phyloP scores from a whole-genome alignment of 768 basidiomycete species.

The Boletus eberwhitei region DNA sequence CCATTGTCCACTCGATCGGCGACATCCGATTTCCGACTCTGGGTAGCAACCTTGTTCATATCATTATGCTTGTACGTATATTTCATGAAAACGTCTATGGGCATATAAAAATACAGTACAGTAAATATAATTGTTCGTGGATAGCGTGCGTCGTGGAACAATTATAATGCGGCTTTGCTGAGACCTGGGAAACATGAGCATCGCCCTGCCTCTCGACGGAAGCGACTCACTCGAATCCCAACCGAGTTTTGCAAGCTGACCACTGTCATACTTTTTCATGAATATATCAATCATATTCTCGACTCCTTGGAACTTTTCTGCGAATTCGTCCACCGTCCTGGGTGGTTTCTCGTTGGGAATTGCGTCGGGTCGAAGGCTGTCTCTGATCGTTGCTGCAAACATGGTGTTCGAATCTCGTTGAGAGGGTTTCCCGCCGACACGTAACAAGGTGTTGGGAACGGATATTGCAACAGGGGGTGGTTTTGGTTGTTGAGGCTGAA shows the following conservation, averaged over 20 bases:
- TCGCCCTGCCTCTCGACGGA: neutral
- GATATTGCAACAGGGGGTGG: neutral
- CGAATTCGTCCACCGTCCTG: conserved; percentile 22
- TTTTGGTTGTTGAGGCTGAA: neutral
- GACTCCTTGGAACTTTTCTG: conserved; percentile 12
- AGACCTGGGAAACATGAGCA: conserved; percentile 10
- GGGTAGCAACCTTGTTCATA: conserved; percentile 12
- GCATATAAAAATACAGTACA: conserved; percentile 14
- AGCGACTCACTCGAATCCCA: conserved; percentile 26
- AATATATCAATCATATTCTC: conserved; percentile 22
- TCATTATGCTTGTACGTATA: conserved; percentile 16
- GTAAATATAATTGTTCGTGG: neutral
- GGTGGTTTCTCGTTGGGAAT: conserved; percentile 8
- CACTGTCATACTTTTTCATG: conserved; percentile 17
- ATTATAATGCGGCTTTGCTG: conserved; percentile 1
- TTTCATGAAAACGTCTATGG: neutral
- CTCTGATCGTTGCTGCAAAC: conserved; percentile 13
- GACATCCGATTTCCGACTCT: conserved; percentile 15
- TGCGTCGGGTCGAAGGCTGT: conserved; percentile 1
- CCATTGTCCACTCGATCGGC: conserved; percentile 24
- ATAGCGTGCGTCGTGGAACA: neutral
- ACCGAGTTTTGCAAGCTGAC: conserved; percentile 22
- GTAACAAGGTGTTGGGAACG: neutral
- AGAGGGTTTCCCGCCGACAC: neutral
- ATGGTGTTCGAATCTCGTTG: neutral